A percentile compares a stretch with the other conserved stretches of the same genome.
Conservation (phyloP, 257 asterid species). For the Mentha longifolia region DNA sequence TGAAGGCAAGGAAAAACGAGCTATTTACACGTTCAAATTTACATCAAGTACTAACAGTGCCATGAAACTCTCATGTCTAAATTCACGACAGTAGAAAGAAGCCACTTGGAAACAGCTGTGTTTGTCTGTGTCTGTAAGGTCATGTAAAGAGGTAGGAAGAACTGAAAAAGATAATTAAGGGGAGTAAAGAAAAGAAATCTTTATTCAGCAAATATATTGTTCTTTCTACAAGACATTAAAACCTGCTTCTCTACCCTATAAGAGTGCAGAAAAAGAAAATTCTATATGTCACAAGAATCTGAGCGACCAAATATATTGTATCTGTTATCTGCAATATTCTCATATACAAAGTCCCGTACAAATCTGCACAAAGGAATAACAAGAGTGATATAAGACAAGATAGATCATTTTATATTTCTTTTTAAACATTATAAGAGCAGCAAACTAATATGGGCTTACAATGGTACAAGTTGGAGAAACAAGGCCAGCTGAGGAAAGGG, state of each 20-base stretch:
- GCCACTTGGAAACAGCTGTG: neutral
- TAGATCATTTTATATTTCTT: neutral
- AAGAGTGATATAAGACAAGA: slow-evolving; percentile 28
- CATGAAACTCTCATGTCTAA: neutral
- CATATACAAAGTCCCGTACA: slow-evolving; percentile 72
- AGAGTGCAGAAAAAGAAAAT: slow-evolving; percentile 21
- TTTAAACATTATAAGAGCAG: slow-evolving; percentile 5
- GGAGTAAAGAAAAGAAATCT: neutral
- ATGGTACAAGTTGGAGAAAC: slow-evolving; percentile 70
- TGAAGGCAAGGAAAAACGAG: neutral
- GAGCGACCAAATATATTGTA: slow-evolving; percentile 81
- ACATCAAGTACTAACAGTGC: neutral
- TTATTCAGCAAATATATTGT: slow-evolving; percentile 12
- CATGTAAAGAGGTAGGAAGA: neutral
- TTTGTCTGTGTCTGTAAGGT: neutral
- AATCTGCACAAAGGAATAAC: slow-evolving; percentile 59
- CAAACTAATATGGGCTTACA: slow-evolving; percentile 51
- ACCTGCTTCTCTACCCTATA: slow-evolving; percentile 24
- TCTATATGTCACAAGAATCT: slow-evolving; percentile 78
- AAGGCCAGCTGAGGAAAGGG: slow-evolving; percentile 88
- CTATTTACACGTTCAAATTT: neutral
- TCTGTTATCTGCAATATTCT: slow-evolving; percentile 82
- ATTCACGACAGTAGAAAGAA: neutral
- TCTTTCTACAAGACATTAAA: slow-evolving; percentile 33
- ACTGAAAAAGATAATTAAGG: neutral